phyloP scores from a whole-genome alignment of 202 grass and related monocot species.

The Schoenoplectus triqueter region DNA sequence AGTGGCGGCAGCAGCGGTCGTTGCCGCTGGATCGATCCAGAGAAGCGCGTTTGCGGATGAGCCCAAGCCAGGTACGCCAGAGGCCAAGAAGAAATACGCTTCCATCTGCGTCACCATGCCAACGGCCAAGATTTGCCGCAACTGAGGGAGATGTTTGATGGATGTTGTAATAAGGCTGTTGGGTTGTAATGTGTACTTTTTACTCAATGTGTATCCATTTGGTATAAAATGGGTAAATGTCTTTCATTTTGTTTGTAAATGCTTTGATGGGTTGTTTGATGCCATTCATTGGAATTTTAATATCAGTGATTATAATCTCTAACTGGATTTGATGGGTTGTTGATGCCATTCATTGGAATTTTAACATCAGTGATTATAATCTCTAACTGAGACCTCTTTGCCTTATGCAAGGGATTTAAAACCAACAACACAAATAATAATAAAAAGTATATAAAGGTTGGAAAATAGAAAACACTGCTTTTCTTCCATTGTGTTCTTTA shows the following conservation, averaged over 20 bases:
- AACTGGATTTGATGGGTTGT: not conserved
- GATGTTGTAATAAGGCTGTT: not conserved
- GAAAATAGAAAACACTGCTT: not conserved
- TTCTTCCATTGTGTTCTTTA: not conserved
- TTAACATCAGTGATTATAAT: not conserved
- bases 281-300: constrained; percentile 2
- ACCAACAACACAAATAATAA: not conserved
- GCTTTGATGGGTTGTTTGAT: not conserved
- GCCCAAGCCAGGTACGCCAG: constrained; percentile 57
- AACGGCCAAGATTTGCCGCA: constrained; percentile 81
- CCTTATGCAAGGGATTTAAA: not conserved
- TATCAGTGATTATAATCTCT: not conserved
- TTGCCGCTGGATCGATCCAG: constrained; percentile 47
- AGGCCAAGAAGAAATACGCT: constrained; percentile 87
- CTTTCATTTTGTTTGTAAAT: constrained; percentile 29
- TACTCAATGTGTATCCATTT: constrained; percentile 30
- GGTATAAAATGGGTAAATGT: constrained; percentile 27
- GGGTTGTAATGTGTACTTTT: constrained; percentile 10
- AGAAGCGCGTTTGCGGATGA: constrained; percentile 43
- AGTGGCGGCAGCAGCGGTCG: constrained; percentile 48
- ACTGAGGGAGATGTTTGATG: constrained; percentile 16
- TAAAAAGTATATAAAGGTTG: not conserved
- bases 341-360: not conserved
- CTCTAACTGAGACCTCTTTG: not conserved
- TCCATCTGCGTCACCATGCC: constrained; percentile 92